Evolutionary conservation across 192 early-diverging fungal genomes (phyloP).

Genomic region (Allomyces javanicus): DNA sequence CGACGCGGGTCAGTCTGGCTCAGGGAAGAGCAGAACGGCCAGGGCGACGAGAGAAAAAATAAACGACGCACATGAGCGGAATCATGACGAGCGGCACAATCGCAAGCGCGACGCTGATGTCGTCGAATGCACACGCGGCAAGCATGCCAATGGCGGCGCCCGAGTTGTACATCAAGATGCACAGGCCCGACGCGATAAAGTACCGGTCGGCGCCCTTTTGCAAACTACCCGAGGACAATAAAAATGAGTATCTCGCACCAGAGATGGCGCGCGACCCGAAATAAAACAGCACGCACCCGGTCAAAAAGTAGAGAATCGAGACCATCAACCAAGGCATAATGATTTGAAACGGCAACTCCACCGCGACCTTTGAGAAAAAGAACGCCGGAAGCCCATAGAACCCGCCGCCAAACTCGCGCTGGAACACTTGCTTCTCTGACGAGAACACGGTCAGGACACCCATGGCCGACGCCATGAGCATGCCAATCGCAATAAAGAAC

Average conservation of each 20-base stretch:
- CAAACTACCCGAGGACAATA: constrained; percentile 1
- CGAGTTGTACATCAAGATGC: constrained; percentile 15
- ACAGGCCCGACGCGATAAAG: constrained; percentile 16
- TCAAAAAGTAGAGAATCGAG: constrained; percentile 15
- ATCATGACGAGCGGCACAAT: constrained; percentile 25
- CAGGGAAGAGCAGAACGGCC: too few species aligned
- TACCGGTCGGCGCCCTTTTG: constrained; percentile 16
- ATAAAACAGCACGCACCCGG: too few species aligned
- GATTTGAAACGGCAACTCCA: constrained; percentile 32
- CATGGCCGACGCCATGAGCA: constrained; percentile 21
- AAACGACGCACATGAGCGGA: constrained; percentile 14
- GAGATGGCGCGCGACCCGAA: too few species aligned
- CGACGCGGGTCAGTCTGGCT: too few species aligned
- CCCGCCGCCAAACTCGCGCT: constrained; percentile 28
- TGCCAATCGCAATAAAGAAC: constrained; percentile 25
- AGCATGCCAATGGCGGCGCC: constrained; percentile 33
- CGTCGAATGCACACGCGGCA: constrained; percentile 19
- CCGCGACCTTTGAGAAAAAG: constrained; percentile 29
- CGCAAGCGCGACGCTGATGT: constrained; percentile 20
- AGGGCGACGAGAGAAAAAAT: not conserved
- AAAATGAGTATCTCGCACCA: too few species aligned
- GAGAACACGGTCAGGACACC: constrained; percentile 27
- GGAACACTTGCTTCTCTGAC: constrained; percentile 28
- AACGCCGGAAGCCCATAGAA: constrained; percentile 35
- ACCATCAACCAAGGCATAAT: constrained; percentile 21